Evolutionary conservation across 495 filamentous ascomycete genomes (phyloP).

Genomic region (Chaetomium tenue): DNA sequence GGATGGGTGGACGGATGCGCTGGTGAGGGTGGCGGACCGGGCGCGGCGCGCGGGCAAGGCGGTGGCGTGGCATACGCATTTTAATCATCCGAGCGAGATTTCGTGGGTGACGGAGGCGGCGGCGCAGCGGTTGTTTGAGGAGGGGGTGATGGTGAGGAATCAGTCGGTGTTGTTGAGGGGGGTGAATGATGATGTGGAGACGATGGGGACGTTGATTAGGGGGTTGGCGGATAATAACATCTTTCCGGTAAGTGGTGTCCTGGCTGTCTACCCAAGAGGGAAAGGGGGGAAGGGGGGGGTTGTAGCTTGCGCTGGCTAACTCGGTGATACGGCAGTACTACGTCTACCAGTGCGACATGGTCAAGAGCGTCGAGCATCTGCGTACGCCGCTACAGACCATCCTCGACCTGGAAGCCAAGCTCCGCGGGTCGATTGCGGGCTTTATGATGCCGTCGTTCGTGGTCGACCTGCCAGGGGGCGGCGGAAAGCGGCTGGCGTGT

Average conservation of each 20-base stretch:
- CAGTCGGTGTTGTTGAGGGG: slow-evolving; percentile 55
- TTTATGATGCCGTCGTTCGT: slow-evolving; percentile 61
- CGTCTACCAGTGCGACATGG: slow-evolving; percentile 61
- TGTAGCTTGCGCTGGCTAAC: too few relatives aligned
- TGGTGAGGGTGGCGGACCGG: slow-evolving; percentile 49
- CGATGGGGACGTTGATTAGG: slow-evolving; percentile 52
- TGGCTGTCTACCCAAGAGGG: not conserved
- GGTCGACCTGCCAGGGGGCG: slow-evolving; percentile 60
- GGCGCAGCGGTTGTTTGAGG: slow-evolving; percentile 47
- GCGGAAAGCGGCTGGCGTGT: slow-evolving; percentile 57
- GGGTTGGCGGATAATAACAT: slow-evolving; percentile 55
- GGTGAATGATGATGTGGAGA: slow-evolving; percentile 54
- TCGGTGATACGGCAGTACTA: slow-evolving; percentile 46
- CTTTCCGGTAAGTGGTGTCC: slow-evolving; percentile 46
- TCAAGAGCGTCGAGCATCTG: slow-evolving; percentile 56
- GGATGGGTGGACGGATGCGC: slow-evolving; percentile 52
- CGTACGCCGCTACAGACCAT: slow-evolving; percentile 58
- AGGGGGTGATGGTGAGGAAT: slow-evolving; percentile 53
- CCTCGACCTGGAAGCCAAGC: slow-evolving; percentile 51
- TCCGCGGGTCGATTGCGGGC: slow-evolving; percentile 58
- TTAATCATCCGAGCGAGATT: slow-evolving; percentile 60
- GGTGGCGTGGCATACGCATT: slow-evolving; percentile 61
- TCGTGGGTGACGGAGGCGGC: slow-evolving; percentile 57
- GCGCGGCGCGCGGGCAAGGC: slow-evolving; percentile 52
- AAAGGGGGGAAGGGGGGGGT: too few relatives aligned